phyloP scores from a whole-genome alignment of 257 asterid species.

The Nicotiana otophora region DNA sequence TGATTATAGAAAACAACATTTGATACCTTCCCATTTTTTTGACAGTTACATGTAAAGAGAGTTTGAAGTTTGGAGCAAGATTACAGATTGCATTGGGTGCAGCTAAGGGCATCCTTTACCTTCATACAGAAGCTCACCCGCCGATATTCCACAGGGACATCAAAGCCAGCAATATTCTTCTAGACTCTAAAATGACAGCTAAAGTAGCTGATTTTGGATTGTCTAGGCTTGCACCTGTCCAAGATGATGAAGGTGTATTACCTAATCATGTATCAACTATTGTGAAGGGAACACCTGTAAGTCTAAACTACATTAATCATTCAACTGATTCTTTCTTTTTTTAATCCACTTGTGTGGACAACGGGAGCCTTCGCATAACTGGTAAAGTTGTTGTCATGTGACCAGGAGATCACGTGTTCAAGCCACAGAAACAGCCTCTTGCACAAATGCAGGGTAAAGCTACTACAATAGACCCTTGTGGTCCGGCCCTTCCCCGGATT shows the following conservation, averaged over 20 bases:
- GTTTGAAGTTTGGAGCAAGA: slow-evolving; percentile 53
- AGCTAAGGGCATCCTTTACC: slow-evolving; percentile 79
- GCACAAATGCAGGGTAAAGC: too few species aligned
- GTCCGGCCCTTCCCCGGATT: too few species aligned
- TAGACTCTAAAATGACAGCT: slow-evolving; percentile 66
- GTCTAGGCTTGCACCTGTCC: slow-evolving; percentile 76
- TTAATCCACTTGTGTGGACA: too few species aligned
- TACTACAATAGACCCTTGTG: too few species aligned
- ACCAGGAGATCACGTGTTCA: too few species aligned
- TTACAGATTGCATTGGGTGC: slow-evolving; percentile 63
- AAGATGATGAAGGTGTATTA: slow-evolving; percentile 45
- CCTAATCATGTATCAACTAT: slow-evolving; percentile 60
- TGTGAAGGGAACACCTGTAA: slow-evolving; percentile 93
- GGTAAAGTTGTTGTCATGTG: too few species aligned
- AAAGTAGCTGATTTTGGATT: slow-evolving; percentile 95
- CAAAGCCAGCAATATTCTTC: slow-evolving; percentile 79
- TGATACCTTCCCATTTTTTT: not conserved
- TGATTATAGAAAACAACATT: not conserved
- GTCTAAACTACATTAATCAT: not conserved
- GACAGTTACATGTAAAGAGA: slow-evolving; percentile 43
- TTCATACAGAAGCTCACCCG: slow-evolving; percentile 90
- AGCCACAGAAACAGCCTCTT: too few species aligned
- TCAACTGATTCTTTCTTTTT: too few species aligned
- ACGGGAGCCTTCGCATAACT: too few species aligned
- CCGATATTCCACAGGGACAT: slow-evolving; percentile 92